phyloP scores from a whole-genome alignment of 306 rosid genomes.

The Rosa multiflora region DNA sequence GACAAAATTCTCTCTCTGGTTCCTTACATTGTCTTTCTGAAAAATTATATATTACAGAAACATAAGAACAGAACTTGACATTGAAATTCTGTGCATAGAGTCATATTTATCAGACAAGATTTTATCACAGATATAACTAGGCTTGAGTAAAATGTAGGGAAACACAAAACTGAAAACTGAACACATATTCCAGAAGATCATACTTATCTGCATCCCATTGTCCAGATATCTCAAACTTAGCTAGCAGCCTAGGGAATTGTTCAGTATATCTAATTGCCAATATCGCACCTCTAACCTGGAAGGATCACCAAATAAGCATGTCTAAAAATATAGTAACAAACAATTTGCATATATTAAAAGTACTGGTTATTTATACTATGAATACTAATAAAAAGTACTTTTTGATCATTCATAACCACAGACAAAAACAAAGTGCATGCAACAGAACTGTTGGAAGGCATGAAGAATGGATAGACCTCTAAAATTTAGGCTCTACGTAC shows the following conservation, averaged over 20 bases:
- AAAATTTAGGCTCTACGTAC: constrained; percentile 50
- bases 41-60: constrained; percentile 10
- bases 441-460: too few species aligned
- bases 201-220: constrained; percentile 83
- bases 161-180: constrained; percentile 88
- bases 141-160: constrained; percentile 2
- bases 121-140: constrained; percentile 23
- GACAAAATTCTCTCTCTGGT: constrained; percentile 89
- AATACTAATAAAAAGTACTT: not conserved
- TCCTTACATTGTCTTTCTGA: constrained; percentile 86
- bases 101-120: constrained; percentile 9
- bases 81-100: not conserved
- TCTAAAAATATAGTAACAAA: not conserved
- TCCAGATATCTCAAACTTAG: constrained; percentile 63
- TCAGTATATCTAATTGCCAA: constrained; percentile 76
- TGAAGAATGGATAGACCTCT: too few species aligned
- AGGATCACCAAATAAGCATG: constrained; percentile 22
- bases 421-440: too few species aligned
- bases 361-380: not conserved
- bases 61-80: not conserved
- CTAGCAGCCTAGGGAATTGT: constrained; percentile 77
- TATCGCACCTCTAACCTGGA: constrained; percentile 83
- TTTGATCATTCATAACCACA: not conserved
- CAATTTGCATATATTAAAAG: constrained; percentile 9
- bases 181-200: constrained; percentile 82